Conservation (phyloP, 2,329 filamentous ascomycete species). For the Rugonectria rugulosa region DNA sequence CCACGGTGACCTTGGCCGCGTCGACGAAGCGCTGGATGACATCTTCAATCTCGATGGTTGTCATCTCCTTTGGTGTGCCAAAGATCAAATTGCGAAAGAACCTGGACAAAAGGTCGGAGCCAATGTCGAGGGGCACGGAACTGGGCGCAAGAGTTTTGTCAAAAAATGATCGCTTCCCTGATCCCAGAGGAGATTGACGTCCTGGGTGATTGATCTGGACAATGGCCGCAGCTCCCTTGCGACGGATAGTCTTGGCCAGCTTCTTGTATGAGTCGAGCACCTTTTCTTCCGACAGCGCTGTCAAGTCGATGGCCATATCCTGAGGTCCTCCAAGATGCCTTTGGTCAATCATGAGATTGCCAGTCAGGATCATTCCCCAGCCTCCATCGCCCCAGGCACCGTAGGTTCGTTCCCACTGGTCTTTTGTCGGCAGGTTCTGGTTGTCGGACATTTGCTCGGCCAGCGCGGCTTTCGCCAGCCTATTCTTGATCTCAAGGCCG, state of each 20-base stretch:
- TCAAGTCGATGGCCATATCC: slow-evolving; percentile 44
- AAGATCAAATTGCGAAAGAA: slow-evolving; percentile 44
- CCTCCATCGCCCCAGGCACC: slow-evolving; percentile 59
- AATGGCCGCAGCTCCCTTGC: slow-evolving; percentile 46
- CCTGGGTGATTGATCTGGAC: slow-evolving; percentile 58
- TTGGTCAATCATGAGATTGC: slow-evolving; percentile 54
- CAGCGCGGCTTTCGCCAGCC: slow-evolving; percentile 60
- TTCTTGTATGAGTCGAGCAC: slow-evolving; percentile 47
- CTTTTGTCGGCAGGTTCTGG: slow-evolving; percentile 51
- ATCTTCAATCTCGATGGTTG: slow-evolving; percentile 57
- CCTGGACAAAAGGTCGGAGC: slow-evolving; percentile 45
- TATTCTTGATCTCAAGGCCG: slow-evolving; percentile 63
- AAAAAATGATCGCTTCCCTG: slow-evolving; percentile 46
- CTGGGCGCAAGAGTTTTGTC: slow-evolving; percentile 53
- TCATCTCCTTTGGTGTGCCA: slow-evolving; percentile 66
- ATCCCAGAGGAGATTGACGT: slow-evolving; percentile 50
- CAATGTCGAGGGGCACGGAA: slow-evolving; percentile 52
- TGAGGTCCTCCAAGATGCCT: slow-evolving; percentile 44
- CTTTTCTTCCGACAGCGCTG: slow-evolving; percentile 28
- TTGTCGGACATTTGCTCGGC: slow-evolving; percentile 52
- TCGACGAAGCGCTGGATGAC: slow-evolving; percentile 61
- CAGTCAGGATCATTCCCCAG: slow-evolving; percentile 60
- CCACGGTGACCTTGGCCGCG: slow-evolving; percentile 55
- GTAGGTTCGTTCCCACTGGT: slow-evolving; percentile 55
- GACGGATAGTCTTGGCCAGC: slow-evolving; percentile 44